Evolutionary conservation across 306 rosid species (phyloP), one percentile per base, ranked within the genome.

Genomic region (Vicia villosa): DNA sequence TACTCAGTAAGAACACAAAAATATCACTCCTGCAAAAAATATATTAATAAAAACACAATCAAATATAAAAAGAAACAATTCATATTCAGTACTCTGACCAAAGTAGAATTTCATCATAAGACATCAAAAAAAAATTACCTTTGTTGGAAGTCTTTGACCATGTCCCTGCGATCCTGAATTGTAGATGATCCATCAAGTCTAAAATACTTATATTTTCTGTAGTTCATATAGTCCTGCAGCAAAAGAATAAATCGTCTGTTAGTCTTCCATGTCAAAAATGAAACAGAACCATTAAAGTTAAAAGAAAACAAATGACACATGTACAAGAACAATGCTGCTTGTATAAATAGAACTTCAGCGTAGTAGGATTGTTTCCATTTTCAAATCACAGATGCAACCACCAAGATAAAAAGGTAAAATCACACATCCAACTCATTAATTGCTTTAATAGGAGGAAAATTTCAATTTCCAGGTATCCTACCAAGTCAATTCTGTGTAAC

Each of bases 181-280:
- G 96, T 76, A 26, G 99, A 90, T 12, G 99, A 94, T 75, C 99
- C 99, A 82, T 94, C 99, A 36, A 94, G 99, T 78, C 99, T 83
- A 47, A 91, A 91, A 82, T 90, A 94, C 70, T 58, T 90, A 77
- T 94, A 94, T 76, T 91, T 94, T 73, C 99, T 82, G 28, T 94
- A 94, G 83, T 91, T 94, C 99, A 94, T 94, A 82, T 94, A 91
- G 77, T 94, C 97, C 99, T 94, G 96, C 82, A 82, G 50, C 46
- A 45, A 46, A 17, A 41, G 6, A 80, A 73, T 40, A 45, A 57
- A 63, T 20, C 45, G 43, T 34, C 63, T 73, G 17, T 43, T 43
- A 43, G 50, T 21, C 55, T 70, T 58, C 83, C 42, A 64, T 62
- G 50, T 37, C 62, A 12, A 50, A 8, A 13, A 50, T 50, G 28